Evolutionary conservation across 2,329 filamentous ascomycete genomes (phyloP), one percentile per base, ranked within the genome.

Genomic region (Cytospora leucostoma): DNA sequence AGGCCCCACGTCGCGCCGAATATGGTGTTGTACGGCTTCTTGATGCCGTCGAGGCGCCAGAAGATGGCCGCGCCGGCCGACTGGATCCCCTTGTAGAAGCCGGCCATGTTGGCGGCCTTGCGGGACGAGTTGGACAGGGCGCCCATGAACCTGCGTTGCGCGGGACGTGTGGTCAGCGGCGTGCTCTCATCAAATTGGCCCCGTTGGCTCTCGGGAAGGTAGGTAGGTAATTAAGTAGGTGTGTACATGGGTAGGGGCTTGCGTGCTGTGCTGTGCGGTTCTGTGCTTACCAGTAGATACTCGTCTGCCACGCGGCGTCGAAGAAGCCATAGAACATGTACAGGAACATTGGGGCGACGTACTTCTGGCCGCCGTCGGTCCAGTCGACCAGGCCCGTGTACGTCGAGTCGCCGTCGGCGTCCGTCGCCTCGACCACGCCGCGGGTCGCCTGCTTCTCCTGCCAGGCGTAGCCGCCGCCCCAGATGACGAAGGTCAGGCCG

Each of bases 301-400:
- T 88, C 0, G 92, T 94, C 80, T 98, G 94, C 89, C 92, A 97
- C 61, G 88, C 85, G 51, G 93, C 92, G 74, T 97, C 94, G 70
- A 88, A 95, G 76, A 95, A 89, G 49, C 92, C 92, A 74, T 95
- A 96, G 76, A 93, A 93, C 71, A 96, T 91, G 80, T 93, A 96
- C 59, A 96, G 78, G 74, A 96, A 92, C 85, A 96, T 91, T 13
- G 91, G 90, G 0, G 89, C 92, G 64, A 88, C 82, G 73, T 89
- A 95, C 27, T 67, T 63, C 64, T 74, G 67, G 60, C 85, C 86
- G 34, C 80, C 76, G 61, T 86, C 81, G 2, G 79, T 82, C 88
- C 90, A 95, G 75, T 95, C 91, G 56, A 77, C 50, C 1, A 12
- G 49, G 35, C 69, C 69, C 1, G 57, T 34, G 67, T 71, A 75